A percentile compares a stretch with the other conserved stretches of the same genome.
These are phyloP conservation scores for Pezicula neosporulosa DNA, from an alignment of 2,329 filamentous ascomycete genomes.

Conservation along the genomic window DNA sequence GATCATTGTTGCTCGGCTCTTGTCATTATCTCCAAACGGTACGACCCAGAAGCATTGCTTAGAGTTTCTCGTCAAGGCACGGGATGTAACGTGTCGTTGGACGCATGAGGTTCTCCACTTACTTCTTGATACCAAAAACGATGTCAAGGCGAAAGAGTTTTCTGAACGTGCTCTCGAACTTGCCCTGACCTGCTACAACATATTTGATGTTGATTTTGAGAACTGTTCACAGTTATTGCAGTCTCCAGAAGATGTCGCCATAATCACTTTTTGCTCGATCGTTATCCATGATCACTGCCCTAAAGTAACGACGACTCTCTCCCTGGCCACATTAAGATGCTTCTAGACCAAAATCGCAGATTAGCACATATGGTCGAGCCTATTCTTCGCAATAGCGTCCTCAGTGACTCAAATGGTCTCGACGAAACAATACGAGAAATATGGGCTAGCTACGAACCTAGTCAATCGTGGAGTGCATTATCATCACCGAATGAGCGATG, in stretches of 20 bases:
- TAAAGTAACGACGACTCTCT: slow-evolving; percentile 44
- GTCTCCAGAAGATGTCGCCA: slow-evolving; percentile 21
- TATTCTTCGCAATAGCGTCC: slow-evolving; percentile 12
- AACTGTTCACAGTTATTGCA: slow-evolving; percentile 27
- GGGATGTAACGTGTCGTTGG: slow-evolving; percentile 38
- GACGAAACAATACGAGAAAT: slow-evolving; percentile 20
- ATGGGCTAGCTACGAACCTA: slow-evolving; percentile 26
- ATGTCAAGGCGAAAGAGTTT: slow-evolving; percentile 28
- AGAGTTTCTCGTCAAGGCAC: slow-evolving; percentile 26
- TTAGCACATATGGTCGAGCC: slow-evolving; percentile 15
- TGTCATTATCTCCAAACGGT: slow-evolving; percentile 33
- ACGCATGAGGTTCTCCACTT: slow-evolving; percentile 12
- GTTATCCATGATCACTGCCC: slow-evolving; percentile 31
- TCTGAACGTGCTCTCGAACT: slow-evolving; percentile 33
- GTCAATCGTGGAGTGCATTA: slow-evolving; percentile 20
- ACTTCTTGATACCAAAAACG: slow-evolving; percentile 16
- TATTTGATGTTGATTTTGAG: slow-evolving; percentile 39
- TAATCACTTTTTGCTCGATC: slow-evolving; percentile 35
- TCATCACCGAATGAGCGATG: slow-evolving; percentile 28
- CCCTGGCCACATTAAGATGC: slow-evolving; percentile 47
- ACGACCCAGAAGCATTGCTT: slow-evolving; percentile 25
- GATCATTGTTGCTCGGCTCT: slow-evolving; percentile 36
- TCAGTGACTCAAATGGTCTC: slow-evolving; percentile 15
- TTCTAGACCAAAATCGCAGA: slow-evolving; percentile 19
- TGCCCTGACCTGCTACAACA: slow-evolving; percentile 37